phyloP scores from a whole-genome alignment of 306 rosid genomes.

The Cucumis hystrix region DNA sequence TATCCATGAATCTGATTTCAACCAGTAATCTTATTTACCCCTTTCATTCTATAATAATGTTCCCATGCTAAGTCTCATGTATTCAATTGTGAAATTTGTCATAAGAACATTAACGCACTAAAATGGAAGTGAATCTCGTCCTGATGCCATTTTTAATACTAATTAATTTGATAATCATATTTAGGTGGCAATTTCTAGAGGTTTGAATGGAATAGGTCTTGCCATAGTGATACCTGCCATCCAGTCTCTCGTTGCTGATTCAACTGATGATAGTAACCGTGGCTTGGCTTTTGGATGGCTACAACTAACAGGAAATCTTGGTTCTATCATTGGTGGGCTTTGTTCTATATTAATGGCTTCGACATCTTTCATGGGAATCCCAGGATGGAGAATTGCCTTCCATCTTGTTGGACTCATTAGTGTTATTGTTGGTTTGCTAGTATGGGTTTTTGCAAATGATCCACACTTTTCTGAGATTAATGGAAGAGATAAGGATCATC shows the following conservation, averaged over 20 bases:
- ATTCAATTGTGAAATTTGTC: neutral
- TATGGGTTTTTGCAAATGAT: conserved; percentile 54
- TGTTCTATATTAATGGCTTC: conserved; percentile 56
- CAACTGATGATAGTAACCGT: conserved; percentile 59
- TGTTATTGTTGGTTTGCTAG: conserved; percentile 47
- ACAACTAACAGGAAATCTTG: conserved; percentile 45
- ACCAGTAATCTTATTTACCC: neutral
- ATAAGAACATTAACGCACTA: neutral
- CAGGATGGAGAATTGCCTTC: conserved; percentile 88
- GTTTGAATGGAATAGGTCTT: conserved; percentile 79
- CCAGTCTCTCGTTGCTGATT: conserved; percentile 69
- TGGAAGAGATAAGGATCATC: conserved; percentile 5
- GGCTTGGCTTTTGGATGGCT: conserved; percentile 84
- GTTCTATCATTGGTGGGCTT: conserved; percentile 66
- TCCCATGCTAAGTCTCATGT: neutral
- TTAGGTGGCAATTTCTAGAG: conserved; percentile 85
- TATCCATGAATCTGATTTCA: neutral
- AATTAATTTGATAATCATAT: neutral
- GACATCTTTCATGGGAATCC: conserved; percentile 47
- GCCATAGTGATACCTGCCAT: conserved; percentile 79
- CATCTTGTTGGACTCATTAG: conserved; percentile 63
- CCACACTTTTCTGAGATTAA: conserved; percentile 33
- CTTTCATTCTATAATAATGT: neutral
- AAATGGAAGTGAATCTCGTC: neutral
- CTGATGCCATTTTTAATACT: neutral